Percentiles rank a stretch among this genome's conserved stretches.
These are phyloP conservation scores for Cordia subcordata DNA, from an alignment of 257 asterid species.

Conservation along the genomic window DNA sequence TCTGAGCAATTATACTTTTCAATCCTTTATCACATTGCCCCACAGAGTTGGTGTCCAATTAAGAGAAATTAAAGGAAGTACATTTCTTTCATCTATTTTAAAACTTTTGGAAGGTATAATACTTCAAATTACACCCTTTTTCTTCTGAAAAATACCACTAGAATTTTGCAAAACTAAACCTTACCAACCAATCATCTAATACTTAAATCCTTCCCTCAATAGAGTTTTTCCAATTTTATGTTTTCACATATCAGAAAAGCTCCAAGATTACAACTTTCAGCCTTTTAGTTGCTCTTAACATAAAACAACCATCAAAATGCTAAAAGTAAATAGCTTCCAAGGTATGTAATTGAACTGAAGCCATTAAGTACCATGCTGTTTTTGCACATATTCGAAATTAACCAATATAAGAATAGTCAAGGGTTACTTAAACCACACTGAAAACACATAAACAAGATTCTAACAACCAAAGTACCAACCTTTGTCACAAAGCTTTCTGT, in stretches of 20 bases:
- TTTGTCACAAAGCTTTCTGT: conserved; percentile 25
- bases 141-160: no score
- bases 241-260: conserved; percentile 5
- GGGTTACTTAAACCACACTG: background rate
- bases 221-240: background rate
- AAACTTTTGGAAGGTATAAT: no score
- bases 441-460: background rate
- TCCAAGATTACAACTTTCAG: background rate
- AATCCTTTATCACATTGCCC: no score
- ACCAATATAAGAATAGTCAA: background rate
- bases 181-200: background rate
- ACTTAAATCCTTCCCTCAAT: background rate
- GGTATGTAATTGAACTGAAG: background rate
- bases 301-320: background rate
- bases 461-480: conserved; percentile 27
- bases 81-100: no score
- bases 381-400: background rate
- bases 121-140: no score
- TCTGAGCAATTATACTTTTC: no score
- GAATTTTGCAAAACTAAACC: background rate
- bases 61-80: no score
- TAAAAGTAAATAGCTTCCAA: background rate
- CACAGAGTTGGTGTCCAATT: no score
- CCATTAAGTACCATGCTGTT: background rate
- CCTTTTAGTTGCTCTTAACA: background rate